phyloP scores from a whole-genome alignment of 1,284 basidiomycete species.

The Cutaneotrichosporon sp. region DNA sequence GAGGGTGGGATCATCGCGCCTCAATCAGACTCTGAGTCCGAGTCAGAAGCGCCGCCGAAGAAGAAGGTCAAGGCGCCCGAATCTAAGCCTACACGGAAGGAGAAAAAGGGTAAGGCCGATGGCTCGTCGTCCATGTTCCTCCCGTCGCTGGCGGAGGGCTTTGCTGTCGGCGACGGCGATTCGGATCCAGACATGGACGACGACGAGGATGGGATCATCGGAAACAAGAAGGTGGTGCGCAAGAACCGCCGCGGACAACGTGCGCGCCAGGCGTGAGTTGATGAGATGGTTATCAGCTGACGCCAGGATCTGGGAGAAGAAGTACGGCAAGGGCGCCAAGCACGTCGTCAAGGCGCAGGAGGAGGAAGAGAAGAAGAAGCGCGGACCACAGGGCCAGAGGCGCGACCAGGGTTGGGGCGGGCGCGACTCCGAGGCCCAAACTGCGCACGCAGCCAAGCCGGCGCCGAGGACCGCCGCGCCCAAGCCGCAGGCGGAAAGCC shows the following conservation, averaged over 20 bases:
- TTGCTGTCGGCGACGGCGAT: slow-evolving; percentile 70
- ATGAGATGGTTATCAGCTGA: slow-evolving; percentile 6
- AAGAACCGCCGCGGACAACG: slow-evolving; percentile 91
- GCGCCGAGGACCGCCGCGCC: slow-evolving; percentile 1
- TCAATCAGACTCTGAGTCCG: slow-evolving; percentile 21
- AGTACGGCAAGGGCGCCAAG: slow-evolving; percentile 85
- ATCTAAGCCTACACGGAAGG: slow-evolving; percentile 19
- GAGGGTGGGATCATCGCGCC: slow-evolving; percentile 17
- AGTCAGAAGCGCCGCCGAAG: slow-evolving; percentile 31
- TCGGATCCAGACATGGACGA: slow-evolving; percentile 75
- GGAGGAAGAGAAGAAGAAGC: slow-evolving; percentile 30
- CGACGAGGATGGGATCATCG: slow-evolving; percentile 56
- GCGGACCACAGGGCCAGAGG: slow-evolving; percentile 19
- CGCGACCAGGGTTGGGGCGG: slow-evolving; percentile 24
- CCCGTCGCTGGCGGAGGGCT: slow-evolving; percentile 82
- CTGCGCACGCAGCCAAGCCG: neutral
- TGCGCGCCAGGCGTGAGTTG: slow-evolving; percentile 81
- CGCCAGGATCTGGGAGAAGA: slow-evolving; percentile 92
- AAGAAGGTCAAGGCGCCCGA: slow-evolving; percentile 30
- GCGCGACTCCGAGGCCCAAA: slow-evolving; percentile 15
- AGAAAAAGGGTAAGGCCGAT: slow-evolving; percentile 29
- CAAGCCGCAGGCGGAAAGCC: slow-evolving; percentile 15
- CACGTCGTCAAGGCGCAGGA: slow-evolving; percentile 70
- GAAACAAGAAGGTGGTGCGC: slow-evolving; percentile 58
- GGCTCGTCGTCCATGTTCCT: slow-evolving; percentile 71